Percentiles rank a stretch among this genome's conserved stretches.
phyloP scores from a whole-genome alignment of 73 alveolate species.

The Paramecium pentaurelia region DNA sequence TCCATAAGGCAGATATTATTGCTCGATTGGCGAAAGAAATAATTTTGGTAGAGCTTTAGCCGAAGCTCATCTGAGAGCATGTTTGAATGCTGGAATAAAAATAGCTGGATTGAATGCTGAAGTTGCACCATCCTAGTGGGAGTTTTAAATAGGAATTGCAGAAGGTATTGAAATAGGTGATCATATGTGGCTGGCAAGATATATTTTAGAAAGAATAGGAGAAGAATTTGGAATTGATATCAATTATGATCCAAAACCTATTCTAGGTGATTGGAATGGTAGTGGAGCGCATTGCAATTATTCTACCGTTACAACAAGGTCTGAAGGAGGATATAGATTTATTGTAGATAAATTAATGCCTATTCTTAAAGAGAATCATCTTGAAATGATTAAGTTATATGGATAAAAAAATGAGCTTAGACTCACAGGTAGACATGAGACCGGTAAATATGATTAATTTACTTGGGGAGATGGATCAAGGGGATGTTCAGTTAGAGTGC shows the following conservation, averaged over 20 bases:
- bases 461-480: constrained; percentile 90
- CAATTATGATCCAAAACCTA: constrained; percentile 66
- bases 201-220: constrained; percentile 58
- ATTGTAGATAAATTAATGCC: constrained; percentile 60
- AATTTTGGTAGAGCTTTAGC: constrained; percentile 86
- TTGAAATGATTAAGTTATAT: constrained; percentile 57
- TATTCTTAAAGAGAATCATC: constrained; percentile 54
- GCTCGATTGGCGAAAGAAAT: constrained; percentile 80
- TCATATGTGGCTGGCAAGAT: constrained; percentile 89
- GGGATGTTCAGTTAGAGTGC: constrained; percentile 89
- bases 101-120: constrained; percentile 92
- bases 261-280: constrained; percentile 85
- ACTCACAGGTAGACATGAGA: constrained; percentile 83
- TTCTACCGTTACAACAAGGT: constrained; percentile 78
- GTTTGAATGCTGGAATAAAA: constrained; percentile 83
- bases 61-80: constrained; percentile 84
- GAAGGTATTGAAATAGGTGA: constrained; percentile 89
- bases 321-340: constrained; percentile 69
- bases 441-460: constrained; percentile 74
- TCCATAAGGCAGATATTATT: constrained; percentile 91
- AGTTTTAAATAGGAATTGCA: constrained; percentile 85
- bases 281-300: constrained; percentile 92
- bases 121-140: constrained; percentile 96
- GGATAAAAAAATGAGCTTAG: constrained; percentile 85
- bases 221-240: constrained; percentile 60